Percentiles rank a stretch among this genome's conserved stretches.
These are phyloP conservation scores for Ophiostoma tasmaniense DNA, from an alignment of 2,329 filamentous ascomycete genomes.

Conservation along the genomic window DNA sequence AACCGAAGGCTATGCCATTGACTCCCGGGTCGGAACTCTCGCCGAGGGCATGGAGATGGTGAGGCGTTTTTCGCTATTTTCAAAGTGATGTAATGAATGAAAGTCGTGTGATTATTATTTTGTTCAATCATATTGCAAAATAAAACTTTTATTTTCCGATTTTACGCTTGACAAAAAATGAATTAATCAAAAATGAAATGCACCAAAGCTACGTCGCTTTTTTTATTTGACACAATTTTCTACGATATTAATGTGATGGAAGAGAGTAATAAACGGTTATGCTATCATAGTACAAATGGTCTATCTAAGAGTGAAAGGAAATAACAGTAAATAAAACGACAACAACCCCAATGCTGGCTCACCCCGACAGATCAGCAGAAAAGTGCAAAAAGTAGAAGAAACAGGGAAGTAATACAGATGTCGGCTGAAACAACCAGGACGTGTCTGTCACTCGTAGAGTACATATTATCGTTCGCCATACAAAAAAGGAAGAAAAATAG, in stretches of 20 bases:
- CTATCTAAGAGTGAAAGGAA: not conserved
- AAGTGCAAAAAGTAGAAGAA: not conserved
- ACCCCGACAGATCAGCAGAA: not conserved
- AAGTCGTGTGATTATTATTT: no score
- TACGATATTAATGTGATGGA: not conserved
- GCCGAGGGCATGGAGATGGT: conserved; percentile 72
- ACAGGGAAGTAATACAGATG: not conserved
- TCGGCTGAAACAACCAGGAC: not conserved
- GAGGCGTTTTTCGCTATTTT: conserved; percentile 36
- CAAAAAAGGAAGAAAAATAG: not conserved
- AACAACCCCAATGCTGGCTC: not conserved
- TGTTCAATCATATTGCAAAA: no score
- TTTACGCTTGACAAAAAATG: no score
- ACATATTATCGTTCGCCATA: not conserved
- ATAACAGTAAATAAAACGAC: not conserved
- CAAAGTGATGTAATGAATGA: not conserved
- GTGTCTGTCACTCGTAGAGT: not conserved
- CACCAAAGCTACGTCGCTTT: no score
- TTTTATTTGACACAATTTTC: no score
- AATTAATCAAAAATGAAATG: no score
- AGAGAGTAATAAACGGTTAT: not conserved
- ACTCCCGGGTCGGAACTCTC: conserved; percentile 67
- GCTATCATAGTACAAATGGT: not conserved
- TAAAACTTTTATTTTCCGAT: no score
- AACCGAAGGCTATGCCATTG: conserved; percentile 64